Conservation (phyloP, 148 eudicot genomes). For the Camellia japonica region DNA sequence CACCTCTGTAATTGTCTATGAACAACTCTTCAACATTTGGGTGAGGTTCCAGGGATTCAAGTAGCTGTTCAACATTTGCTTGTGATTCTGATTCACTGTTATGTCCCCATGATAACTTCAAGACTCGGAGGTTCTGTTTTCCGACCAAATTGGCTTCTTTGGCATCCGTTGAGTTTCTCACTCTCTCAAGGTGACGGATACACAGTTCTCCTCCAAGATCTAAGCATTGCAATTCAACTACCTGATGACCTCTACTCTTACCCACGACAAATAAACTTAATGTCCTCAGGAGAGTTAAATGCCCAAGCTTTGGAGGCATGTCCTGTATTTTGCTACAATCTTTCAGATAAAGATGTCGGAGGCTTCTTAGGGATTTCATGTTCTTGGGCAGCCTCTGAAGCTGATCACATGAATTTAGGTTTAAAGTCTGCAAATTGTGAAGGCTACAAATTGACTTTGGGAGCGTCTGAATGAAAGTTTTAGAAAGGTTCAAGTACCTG, state of each 20-base stretch:
- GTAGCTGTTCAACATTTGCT: not conserved
- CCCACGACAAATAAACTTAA: not conserved
- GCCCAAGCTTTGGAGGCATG: not conserved
- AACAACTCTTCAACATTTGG: not conserved
- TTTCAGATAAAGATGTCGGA: not conserved
- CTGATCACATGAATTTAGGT: not conserved
- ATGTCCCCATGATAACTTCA: not conserved
- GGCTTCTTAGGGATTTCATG: not conserved
- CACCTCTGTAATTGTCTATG: too few relatives aligned
- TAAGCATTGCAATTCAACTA: not conserved
- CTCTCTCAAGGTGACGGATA: conserved; percentile 4
- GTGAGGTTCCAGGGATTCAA: conserved; percentile 5
- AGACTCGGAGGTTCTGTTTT: not conserved
- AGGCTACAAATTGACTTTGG: not conserved
- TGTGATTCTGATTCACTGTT: not conserved
- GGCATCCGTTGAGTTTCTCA: not conserved
- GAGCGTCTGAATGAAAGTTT: not conserved
- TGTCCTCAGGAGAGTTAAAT: not conserved
- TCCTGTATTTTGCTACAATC: not conserved
- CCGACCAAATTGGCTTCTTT: not conserved
- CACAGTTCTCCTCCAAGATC: not conserved
- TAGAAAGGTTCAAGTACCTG: not conserved
- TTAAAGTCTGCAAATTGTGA: not conserved
- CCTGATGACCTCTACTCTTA: not conserved
- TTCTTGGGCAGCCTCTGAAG: not conserved